Base-by-base conservation (phyloP, 169 alveolate species). In the Toxoplasma gondii region DNA sequence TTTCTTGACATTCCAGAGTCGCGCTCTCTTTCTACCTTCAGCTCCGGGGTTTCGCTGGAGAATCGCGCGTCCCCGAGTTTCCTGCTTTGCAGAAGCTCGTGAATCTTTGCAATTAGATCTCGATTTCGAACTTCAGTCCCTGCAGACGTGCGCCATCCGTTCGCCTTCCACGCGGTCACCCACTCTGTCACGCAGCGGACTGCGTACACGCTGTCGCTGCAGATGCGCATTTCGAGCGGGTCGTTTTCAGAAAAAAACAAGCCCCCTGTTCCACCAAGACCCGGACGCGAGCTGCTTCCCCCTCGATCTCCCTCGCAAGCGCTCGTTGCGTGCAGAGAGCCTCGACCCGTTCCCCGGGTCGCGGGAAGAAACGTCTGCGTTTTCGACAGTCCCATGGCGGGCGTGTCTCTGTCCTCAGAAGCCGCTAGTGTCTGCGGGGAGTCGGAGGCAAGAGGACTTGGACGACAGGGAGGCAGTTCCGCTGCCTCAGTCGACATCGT, bases 131-230 rank as follows among this genome's bases (percentile, higher is more conserved):
- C 93, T 9, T 31, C 53, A 16, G 41, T 53, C 29, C 90, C 44
- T 1, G 39, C 78, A 7, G 45, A 9, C 41, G 84, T 90, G 12
- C 41, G 43, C 81, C 67, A 90, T 16, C 78, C 69, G 74, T 90
- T 90, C 49, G 44, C 45, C n/a, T 58, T 67, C 93, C 93, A 90
- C 88, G 43, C 36, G 41, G 7, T 10, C 31, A 90, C 53, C 93
- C 93, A 90, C 78, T 41, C 84, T 29, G 93, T 90, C 67, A 90
- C 88, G n/a, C 93, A 90, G 31, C 38, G 22, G n/a, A 90, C 36
- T 44, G 87, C 67, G 45, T 90, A 90, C 67, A 9, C 29, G 43
- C 81, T 45, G 58, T 90, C 93, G 36, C 67, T 82, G 64, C 90
- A 82, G 45, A 45, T 90, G 74, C 45, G 67, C 53, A 90, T 34